These are phyloP conservation scores for Puccinia horiana DNA, from an alignment of 1,284 basidiomycete species.

Conservation along the genomic window DNA sequence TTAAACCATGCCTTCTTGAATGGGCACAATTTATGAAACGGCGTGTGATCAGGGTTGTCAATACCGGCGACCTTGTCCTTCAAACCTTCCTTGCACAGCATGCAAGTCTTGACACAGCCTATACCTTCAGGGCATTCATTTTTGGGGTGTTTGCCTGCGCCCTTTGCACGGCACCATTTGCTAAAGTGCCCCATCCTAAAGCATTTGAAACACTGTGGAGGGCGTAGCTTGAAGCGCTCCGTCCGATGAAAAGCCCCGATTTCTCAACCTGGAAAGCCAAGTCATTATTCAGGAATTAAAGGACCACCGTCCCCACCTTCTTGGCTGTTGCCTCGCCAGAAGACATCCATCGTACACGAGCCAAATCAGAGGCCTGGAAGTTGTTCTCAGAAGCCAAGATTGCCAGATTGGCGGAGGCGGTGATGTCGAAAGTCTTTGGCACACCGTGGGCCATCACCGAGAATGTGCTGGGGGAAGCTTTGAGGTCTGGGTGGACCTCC, in stretches of 20 bases:
- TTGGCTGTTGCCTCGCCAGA: neutral
- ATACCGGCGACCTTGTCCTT: neutral
- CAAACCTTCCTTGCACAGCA: neutral
- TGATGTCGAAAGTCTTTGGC: neutral
- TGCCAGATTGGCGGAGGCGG: neutral
- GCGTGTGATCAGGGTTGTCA: too few relatives aligned
- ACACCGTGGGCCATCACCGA: too few relatives aligned
- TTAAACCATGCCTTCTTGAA: too few relatives aligned
- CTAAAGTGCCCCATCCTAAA: neutral
- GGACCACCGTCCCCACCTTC: neutral
- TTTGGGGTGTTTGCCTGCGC: neutral
- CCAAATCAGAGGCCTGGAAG: neutral
- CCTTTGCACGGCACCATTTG: neutral
- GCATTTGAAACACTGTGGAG: neutral
- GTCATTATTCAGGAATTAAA: neutral
- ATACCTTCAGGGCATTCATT: neutral
- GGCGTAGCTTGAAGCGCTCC: neutral
- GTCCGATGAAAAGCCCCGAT: neutral
- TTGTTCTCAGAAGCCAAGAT: neutral
- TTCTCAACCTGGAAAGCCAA: neutral
- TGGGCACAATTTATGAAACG: too few relatives aligned
- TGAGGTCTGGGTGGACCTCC: neutral
- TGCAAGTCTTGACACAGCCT: neutral
- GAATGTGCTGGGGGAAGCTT: neutral
- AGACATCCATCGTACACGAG: neutral